Conservation (phyloP, 2,329 filamentous ascomycete species). For the Colletotrichum karsti region DNA sequence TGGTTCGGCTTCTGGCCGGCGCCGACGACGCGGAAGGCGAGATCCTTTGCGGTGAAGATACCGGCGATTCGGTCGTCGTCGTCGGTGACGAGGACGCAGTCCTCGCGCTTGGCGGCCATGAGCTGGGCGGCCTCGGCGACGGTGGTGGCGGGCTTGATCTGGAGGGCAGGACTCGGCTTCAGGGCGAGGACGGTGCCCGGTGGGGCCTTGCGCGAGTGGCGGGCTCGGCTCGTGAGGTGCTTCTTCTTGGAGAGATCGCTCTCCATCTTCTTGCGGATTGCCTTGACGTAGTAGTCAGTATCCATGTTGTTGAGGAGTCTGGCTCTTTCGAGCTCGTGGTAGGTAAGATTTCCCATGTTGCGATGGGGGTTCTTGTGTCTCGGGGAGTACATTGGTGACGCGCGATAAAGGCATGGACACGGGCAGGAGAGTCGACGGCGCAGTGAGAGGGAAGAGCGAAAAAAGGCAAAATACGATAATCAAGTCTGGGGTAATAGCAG, state of each 20-base stretch:
- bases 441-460: background rate
- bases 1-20: conserved; percentile 87
- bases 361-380: background rate
- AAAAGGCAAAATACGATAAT: background rate
- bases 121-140: conserved; percentile 96
- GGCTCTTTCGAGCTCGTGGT: conserved; percentile 29
- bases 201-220: conserved; percentile 90
- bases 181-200: conserved; percentile 95
- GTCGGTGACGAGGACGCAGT: conserved; percentile 97
- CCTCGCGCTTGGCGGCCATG: conserved; percentile 98
- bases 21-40: conserved; percentile 96
- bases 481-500: conserved; percentile 13
- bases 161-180: conserved; percentile 93
- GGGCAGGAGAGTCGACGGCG: background rate
- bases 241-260: conserved; percentile 98
- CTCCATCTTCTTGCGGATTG: conserved; percentile 96
- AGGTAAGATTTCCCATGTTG: conserved; percentile 26
- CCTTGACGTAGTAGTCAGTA: conserved; percentile 64
- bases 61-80: conserved; percentile 97
- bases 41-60: conserved; percentile 98
- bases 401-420: background rate
- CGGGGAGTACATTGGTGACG: background rate
- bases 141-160: conserved; percentile 95
- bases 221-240: conserved; percentile 78
- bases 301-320: conserved; percentile 31